phyloP scores from a whole-genome alignment of 129 eudicot genomes.

The Centella asiatica region DNA sequence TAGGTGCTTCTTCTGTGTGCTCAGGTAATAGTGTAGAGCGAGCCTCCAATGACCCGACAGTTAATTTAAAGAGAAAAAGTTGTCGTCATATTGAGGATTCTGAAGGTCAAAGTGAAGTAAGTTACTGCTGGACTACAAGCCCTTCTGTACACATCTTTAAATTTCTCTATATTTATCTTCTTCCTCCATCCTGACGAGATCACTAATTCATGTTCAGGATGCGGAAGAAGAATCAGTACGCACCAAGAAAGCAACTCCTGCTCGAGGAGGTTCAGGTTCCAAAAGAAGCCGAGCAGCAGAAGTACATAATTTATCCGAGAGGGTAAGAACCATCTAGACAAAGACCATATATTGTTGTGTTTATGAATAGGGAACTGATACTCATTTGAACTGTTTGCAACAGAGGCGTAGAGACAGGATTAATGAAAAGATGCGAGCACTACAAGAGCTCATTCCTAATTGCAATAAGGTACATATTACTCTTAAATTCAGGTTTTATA shows the following conservation, averaged over 20 bases:
- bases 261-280: slow-evolving; percentile 65
- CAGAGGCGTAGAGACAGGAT: slow-evolving; percentile 99
- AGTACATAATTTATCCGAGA: slow-evolving; percentile 94
- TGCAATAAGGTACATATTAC: slow-evolving; percentile 79
- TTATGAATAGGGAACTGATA: neutral
- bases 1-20: slow-evolving; percentile 81
- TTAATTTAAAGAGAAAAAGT: slow-evolving; percentile 48
- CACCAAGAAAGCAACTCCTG: slow-evolving; percentile 38
- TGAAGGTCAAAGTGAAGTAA: slow-evolving; percentile 75
- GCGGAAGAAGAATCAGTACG: slow-evolving; percentile 67
- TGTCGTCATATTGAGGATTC: slow-evolving; percentile 59
- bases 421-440: slow-evolving; percentile 98
- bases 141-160: neutral
- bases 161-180: neutral
- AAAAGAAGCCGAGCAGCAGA: slow-evolving; percentile 99
- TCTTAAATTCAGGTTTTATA: neutral
- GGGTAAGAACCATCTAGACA: slow-evolving; percentile 47
- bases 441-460: slow-evolving; percentile 97
- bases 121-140: slow-evolving; percentile 10
- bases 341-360: neutral
- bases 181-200: slow-evolving; percentile 1
- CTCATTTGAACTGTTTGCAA: slow-evolving; percentile 18
- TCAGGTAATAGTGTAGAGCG: slow-evolving; percentile 84
- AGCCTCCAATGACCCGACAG: slow-evolving; percentile 55
- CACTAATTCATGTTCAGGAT: slow-evolving; percentile 41